These are phyloP conservation scores for Saccharomyces kudriavzevii DNA, from an alignment of 805 yeast genomes.

Conservation along the genomic window DNA sequence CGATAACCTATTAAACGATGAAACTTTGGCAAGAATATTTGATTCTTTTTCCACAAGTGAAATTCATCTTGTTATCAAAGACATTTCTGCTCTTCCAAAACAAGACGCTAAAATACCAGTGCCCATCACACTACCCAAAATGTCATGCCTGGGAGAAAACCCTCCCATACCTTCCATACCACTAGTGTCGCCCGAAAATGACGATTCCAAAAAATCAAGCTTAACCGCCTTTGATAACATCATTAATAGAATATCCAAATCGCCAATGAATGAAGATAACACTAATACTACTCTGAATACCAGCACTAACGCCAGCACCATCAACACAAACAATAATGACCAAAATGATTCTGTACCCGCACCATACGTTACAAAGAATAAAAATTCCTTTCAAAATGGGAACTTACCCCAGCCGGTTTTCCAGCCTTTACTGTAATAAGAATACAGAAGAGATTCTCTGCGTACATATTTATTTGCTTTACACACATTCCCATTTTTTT, in stretches of 20 bases:
- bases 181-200: not conserved
- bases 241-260: slow-evolving; percentile 14
- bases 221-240: slow-evolving; percentile 15
- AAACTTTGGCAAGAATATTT: slow-evolving; percentile 40
- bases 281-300: slow-evolving; percentile 1
- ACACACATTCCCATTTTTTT: not conserved
- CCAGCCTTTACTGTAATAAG: slow-evolving; percentile 20
- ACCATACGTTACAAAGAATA: slow-evolving; percentile 4
- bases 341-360: not conserved
- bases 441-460: not conserved
- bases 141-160: not conserved
- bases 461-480: not conserved
- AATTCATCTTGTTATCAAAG: slow-evolving; percentile 36
- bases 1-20: slow-evolving; percentile 33
- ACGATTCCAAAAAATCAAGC: slow-evolving; percentile 2
- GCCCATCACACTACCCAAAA: not conserved
- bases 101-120: not conserved
- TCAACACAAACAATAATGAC: not conserved
- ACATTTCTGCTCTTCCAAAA: slow-evolving; percentile 6
- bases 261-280: slow-evolving; percentile 3
- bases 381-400: slow-evolving; percentile 21
- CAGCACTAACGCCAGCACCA: slow-evolving; percentile 1
- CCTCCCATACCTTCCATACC: slow-evolving; percentile 4
- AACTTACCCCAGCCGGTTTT: slow-evolving; percentile 27
- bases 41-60: slow-evolving; percentile 27